phyloP scores from a whole-genome alignment of 1,139 yeast species.

The Candida sp. region DNA sequence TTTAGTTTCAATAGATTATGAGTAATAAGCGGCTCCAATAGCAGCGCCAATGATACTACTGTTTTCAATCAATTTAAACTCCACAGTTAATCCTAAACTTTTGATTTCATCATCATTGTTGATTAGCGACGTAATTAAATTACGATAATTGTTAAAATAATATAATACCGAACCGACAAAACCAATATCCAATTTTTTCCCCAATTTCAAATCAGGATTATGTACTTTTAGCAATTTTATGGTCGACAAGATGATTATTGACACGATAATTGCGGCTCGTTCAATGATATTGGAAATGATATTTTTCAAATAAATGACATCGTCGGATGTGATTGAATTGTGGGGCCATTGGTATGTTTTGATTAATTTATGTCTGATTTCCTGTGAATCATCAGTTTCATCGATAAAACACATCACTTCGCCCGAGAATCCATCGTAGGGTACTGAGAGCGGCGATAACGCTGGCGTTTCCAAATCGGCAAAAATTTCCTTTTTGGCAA shows the following conservation, averaged over 20 bases:
- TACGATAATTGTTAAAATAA: slow-evolving; percentile 33
- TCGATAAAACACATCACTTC: slow-evolving; percentile 37
- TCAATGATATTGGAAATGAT: slow-evolving; percentile 27
- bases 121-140: slow-evolving; percentile 23
- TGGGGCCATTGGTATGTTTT: slow-evolving; percentile 20
- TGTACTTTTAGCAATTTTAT: slow-evolving; percentile 32
- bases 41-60: slow-evolving; percentile 49
- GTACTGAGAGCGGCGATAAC: slow-evolving; percentile 5
- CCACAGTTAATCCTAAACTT: slow-evolving; percentile 26
- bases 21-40: slow-evolving; percentile 43
- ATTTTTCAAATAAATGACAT: slow-evolving; percentile 23
- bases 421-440: slow-evolving; percentile 39
- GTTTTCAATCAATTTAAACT: slow-evolving; percentile 36
- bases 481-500: slow-evolving; percentile 29
- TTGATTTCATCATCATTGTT: slow-evolving; percentile 26
- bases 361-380: slow-evolving; percentile 18
- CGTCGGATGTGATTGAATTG: slow-evolving; percentile 16
- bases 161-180: slow-evolving; percentile 43
- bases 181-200: slow-evolving; percentile 29
- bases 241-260: slow-evolving; percentile 32
- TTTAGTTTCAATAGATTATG: no score
- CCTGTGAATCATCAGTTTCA: slow-evolving; percentile 22
- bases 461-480: slow-evolving; percentile 9
- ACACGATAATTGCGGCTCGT: slow-evolving; percentile 41
- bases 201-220: slow-evolving; percentile 18